Evolutionary conservation across 257 asterid species (phyloP), one percentile per base, ranked within the genome.

Genomic region (Ilex aquifolium): DNA sequence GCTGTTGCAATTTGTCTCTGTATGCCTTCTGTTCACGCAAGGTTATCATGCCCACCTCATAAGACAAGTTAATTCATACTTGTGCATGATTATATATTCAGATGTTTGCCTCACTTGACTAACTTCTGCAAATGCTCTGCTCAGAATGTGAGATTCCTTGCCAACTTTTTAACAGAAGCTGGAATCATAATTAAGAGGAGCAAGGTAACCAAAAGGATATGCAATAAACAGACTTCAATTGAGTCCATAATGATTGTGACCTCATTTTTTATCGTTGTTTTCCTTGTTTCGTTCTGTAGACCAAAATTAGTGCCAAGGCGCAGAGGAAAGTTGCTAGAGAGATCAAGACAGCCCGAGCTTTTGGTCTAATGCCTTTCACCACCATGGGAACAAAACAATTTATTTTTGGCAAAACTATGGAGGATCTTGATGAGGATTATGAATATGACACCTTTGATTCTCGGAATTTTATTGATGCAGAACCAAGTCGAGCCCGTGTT

Each of bases 301-400:
- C 86, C 60, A 65, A 63, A 62, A 80, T 80, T 48, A 77, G 86
- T 55, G 86, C 86, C 61, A 80, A 77, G 77, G 86, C 86, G 7
- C 86, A 80, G 66, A 74, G 83, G 65, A 80, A 77, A 70, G 59
- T 80, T 10, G 83, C 86, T 16, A 69, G 86, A 44, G 98, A 85
- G 82, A 91, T 91, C 77, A 88, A 91, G 82, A 91, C 99, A 59
- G 97, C 97, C 36, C 82, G 99, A 31, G 90, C 95, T 57, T 93
- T 93, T 54, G 96, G 99, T 59, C 83, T 93, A 59, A 75, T 93
- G 92, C 99, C 99, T 3, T 93, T 93, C 84, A 90, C 97, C 62
- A 78, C 95, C 31, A 90, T 93, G 99, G 97, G 99, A 50, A 85
- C 92, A 42, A 93, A 93, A 74, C 83, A 74, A 0, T 90, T 90